Evolutionary conservation across 2,329 filamentous ascomycete genomes (phyloP).

Genomic region (Leptosphaerulina australis): DNA sequence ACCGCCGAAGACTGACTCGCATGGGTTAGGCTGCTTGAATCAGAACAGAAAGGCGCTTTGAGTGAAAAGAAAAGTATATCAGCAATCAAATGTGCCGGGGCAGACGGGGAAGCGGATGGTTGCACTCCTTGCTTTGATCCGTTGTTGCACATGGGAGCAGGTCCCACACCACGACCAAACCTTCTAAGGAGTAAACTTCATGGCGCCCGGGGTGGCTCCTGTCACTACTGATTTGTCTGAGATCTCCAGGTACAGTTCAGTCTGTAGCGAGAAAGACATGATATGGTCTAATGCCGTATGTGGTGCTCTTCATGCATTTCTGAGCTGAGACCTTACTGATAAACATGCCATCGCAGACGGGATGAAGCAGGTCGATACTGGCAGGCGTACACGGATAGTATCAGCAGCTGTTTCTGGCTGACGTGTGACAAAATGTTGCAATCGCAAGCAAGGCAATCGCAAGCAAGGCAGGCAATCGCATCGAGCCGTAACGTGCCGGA

Average conservation of each 20-base stretch:
- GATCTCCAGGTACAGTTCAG: constrained; percentile 14
- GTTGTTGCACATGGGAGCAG: constrained; percentile 38
- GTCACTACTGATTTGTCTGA: constrained; percentile 20
- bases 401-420: constrained; percentile 15
- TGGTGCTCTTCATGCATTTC: constrained; percentile 20
- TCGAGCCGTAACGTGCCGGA: constrained; percentile 13
- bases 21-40: constrained; percentile 21
- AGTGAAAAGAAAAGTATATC: constrained; percentile 36
- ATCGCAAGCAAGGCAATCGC: constrained; percentile 21
- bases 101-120: constrained; percentile 39
- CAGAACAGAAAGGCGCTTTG: constrained; percentile 27
- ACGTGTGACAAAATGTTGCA: constrained; percentile 18
- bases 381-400: constrained; percentile 14
- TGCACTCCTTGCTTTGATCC: constrained; percentile 41
- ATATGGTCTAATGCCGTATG: constrained; percentile 11
- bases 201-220: constrained; percentile 30
- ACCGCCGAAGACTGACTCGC: constrained; percentile 42
- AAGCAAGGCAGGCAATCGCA: constrained; percentile 19
- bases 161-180: constrained; percentile 41
- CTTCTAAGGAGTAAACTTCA: constrained; percentile 22
- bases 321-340: constrained; percentile 13
- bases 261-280: constrained; percentile 18
- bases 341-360: constrained; percentile 17
- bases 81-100: constrained; percentile 25
- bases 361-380: constrained; percentile 22